phyloP scores from a whole-genome alignment of 208 protist species.

The Angomonas ambiguus region DNA sequence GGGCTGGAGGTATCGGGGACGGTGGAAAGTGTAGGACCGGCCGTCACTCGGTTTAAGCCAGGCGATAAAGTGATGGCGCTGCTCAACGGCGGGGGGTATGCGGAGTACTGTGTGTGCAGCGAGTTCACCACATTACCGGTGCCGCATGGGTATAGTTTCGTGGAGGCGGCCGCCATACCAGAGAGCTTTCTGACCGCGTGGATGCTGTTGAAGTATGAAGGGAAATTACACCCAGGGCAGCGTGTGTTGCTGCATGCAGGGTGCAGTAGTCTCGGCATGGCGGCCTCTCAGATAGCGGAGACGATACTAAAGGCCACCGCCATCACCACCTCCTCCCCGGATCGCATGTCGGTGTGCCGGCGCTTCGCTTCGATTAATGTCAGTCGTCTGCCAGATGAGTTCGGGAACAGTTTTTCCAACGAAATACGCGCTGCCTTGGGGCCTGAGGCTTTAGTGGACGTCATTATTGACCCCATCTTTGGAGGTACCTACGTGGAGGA shows the following conservation, averaged over 20 bases:
- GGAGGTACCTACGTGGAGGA: conserved; percentile 70
- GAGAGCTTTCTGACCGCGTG: conserved; percentile 92
- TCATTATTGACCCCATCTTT: conserved; percentile 78
- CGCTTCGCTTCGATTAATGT: conserved; percentile 48
- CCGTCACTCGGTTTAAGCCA: conserved; percentile 63
- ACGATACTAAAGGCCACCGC: conserved; percentile 64
- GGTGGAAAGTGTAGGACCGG: conserved; percentile 50
- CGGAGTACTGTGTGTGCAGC: conserved; percentile 82
- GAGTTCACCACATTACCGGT: conserved; percentile 71
- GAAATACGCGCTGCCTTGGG: conserved; percentile 53
- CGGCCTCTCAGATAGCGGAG: conserved; percentile 74
- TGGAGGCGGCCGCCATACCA: conserved; percentile 88
- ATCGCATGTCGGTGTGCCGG: conserved; percentile 69
- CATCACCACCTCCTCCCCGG: conserved; percentile 53
- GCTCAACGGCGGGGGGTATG: conserved; percentile 88
- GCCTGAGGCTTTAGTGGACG: conserved; percentile 49
- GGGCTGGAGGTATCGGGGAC: conserved; percentile 91
- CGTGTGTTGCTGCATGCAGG: conserved; percentile 85
- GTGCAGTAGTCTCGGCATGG: conserved; percentile 86
- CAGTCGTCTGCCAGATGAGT: conserved; percentile 56
- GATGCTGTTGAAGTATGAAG: conserved; percentile 77
- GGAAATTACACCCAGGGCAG: conserved; percentile 48
- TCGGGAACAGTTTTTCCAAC: conserved; percentile 53
- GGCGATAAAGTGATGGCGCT: conserved; percentile 88
- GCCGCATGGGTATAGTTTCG: conserved; percentile 74